Conservation (phyloP, 495 filamentous ascomycete species). For the Penicillium malachiteum region DNA sequence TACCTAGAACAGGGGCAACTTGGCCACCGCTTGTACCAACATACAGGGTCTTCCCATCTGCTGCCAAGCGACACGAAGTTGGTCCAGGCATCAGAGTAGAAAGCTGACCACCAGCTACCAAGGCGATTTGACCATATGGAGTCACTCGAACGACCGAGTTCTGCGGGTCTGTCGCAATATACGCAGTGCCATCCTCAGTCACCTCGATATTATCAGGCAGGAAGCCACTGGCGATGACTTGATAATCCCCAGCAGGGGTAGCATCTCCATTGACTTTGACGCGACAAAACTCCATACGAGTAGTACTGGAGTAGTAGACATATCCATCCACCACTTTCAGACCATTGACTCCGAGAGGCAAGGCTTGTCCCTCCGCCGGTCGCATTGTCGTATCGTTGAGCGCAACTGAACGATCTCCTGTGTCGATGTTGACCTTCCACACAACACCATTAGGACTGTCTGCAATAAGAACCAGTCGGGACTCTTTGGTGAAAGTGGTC, state of each 20-base stretch:
- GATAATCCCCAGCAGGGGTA: constrained; percentile 23
- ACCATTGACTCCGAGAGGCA: constrained; percentile 41
- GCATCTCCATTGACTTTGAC: constrained; percentile 29
- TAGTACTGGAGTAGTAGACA: constrained; percentile 42
- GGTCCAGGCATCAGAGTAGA: constrained; percentile 28
- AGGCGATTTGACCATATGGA: constrained; percentile 24
- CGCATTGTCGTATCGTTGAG: constrained; percentile 28
- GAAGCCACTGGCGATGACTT: constrained; percentile 31
- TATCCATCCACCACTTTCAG: constrained; percentile 27
- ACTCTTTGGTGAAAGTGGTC: constrained; percentile 23
- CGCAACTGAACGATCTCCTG: constrained; percentile 31
- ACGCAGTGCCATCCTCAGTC: constrained; percentile 35
- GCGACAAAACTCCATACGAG: constrained; percentile 31
- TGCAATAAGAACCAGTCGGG: constrained; percentile 35
- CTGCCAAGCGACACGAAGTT: constrained; percentile 24
- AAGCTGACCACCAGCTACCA: constrained; percentile 25
- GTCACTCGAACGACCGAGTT: constrained; percentile 28
- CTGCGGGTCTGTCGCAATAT: constrained; percentile 32
- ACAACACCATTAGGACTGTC: constrained; percentile 36
- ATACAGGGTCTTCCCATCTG: constrained; percentile 27
- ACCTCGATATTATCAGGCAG: constrained; percentile 35
- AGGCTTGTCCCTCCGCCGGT: constrained; percentile 18
- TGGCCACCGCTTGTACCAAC: constrained; percentile 30
- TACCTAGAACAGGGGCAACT: constrained; percentile 28
- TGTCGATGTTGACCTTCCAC: constrained; percentile 32